Base-by-base conservation (phyloP, 2,329 filamentous ascomycete genomes). In the Sporothrix curviconia region DNA sequence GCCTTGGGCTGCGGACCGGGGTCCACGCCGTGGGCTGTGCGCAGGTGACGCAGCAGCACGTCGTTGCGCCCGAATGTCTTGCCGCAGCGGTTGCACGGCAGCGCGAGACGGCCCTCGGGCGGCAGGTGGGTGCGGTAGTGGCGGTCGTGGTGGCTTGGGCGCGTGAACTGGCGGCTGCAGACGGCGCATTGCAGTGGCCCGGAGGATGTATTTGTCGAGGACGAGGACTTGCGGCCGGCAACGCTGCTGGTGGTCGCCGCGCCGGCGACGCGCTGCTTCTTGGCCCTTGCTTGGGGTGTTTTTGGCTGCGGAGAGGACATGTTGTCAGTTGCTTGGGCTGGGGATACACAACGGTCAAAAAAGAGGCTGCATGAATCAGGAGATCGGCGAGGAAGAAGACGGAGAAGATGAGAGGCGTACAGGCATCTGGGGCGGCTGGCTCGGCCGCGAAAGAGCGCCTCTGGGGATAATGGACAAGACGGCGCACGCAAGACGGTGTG, bases 111-210 rank as follows among this genome's bases (percentile, higher is more conserved):
- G 28, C 61, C 61, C 4, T 62, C 60, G 3, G 60, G 58, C 0
- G 66, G 66, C 12, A 64, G 57, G 54, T 69, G 66, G 2, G 66
- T 67, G 22, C 63, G 60, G 24, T 61, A 63, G 55, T 69, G 67
- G 3, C 66, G 64, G n/a, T 65, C 61, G 7, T 66, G 60, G 42
- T 68, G 66, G 39, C 64, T 65, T 1, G 64, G 67, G 0, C 64
- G 64, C 15, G 62, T 60, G 51, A 67, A 68, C 19, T 47, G 62
- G 8, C 62, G 61, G 7, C 56, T 51, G 55, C 66, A 69, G 11
- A 63, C 55, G 17, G 62, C 55, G 56, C 67, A 68, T 6, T 34
- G 17, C 7, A 57, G 39, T 5, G 40, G 37, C 1, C 19, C 25
- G 7, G 39, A 44, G 39, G 9, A n/a, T n/a, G n/a, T n/a, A n/a